These are phyloP conservation scores for Aspergillus sparsus DNA, from an alignment of 495 filamentous ascomycete genomes.

Conservation along the genomic window DNA sequence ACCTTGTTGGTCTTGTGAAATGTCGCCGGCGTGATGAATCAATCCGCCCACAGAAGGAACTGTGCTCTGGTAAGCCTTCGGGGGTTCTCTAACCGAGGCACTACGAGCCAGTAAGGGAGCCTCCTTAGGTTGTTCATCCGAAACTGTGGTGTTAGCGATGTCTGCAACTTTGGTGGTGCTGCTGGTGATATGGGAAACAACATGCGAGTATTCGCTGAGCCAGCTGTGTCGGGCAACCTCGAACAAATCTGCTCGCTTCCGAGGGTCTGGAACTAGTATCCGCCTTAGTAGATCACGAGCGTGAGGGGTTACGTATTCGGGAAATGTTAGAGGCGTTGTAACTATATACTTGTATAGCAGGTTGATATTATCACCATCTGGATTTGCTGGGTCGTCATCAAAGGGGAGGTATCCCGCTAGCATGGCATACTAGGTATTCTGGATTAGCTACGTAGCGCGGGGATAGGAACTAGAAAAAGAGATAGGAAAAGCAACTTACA, in stretches of 20 bases:
- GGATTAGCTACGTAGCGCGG: not conserved
- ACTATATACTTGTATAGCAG: constrained; percentile 99
- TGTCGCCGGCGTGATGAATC: constrained; percentile 70
- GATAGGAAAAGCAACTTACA: constrained; percentile 60
- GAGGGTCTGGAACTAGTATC: constrained; percentile 94
- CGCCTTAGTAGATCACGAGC: constrained; percentile 88
- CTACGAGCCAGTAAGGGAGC: constrained; percentile 72
- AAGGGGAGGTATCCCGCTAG: constrained; percentile 98
- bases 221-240: constrained; percentile 98
- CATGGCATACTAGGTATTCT: constrained; percentile 85
- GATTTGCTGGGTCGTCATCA: constrained; percentile 97
- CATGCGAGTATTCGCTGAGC: constrained; percentile 92
- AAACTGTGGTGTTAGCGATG: constrained; percentile 77
- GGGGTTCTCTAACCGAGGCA: constrained; percentile 86
- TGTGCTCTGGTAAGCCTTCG: constrained; percentile 64
- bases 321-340: constrained; percentile 94
- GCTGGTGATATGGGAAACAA: constrained; percentile 95
- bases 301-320: constrained; percentile 98
- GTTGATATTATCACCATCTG: constrained; percentile 99
- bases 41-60: constrained; percentile 64
- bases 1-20: constrained; percentile 66
- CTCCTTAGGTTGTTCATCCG: constrained; percentile 57
- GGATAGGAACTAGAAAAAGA: not conserved
- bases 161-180: constrained; percentile 85
- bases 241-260: constrained; percentile 93